Percentiles rank a stretch among this genome's conserved stretches.
Conservation (phyloP, 768 basidiomycete genomes). For the Lactarius evosmus region DNA sequence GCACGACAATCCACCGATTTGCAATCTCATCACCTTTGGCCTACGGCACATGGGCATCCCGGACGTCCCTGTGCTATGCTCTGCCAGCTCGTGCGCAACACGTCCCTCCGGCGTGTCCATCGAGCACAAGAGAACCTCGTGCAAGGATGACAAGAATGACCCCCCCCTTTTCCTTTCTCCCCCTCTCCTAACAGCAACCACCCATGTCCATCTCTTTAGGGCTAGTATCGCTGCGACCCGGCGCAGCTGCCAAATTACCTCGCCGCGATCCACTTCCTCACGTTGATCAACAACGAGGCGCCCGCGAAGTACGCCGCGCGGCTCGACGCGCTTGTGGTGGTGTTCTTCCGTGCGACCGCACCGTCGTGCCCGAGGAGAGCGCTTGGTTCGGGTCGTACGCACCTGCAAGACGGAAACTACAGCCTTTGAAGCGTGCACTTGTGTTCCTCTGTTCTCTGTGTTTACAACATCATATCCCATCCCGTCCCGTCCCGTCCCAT, state of each 20-base stretch:
- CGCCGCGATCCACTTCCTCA: conserved; percentile 58
- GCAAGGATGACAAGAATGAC: conserved; percentile 64
- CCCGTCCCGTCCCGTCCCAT: no score
- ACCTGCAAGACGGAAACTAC: no score
- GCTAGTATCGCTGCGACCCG: conserved; percentile 84
- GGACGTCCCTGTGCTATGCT: conserved; percentile 64
- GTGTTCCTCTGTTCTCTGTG: no score
- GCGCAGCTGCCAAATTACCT: conserved; percentile 54
- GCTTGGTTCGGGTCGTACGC: conserved; percentile 81
- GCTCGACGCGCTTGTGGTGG: conserved; percentile 65
- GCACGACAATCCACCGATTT: conserved; percentile 67
- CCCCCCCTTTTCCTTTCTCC: no score
- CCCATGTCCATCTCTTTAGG: no score
- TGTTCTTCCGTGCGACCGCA: conserved; percentile 70
- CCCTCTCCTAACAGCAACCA: no score
- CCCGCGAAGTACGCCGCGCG: conserved; percentile 55
- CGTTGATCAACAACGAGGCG: conserved; percentile 78
- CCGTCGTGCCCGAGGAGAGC: conserved; percentile 80
- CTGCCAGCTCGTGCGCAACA: conserved; percentile 64
- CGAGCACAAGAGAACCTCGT: conserved; percentile 72
- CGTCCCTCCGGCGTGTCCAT: conserved; percentile 62
- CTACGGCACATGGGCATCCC: conserved; percentile 88
- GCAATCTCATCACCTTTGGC: conserved; percentile 85
- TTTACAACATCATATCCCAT: no score
- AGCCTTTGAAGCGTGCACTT: no score